These are phyloP conservation scores for Karstenula rhodostoma DNA, from an alignment of 2,329 filamentous ascomycete genomes.

Conservation along the genomic window DNA sequence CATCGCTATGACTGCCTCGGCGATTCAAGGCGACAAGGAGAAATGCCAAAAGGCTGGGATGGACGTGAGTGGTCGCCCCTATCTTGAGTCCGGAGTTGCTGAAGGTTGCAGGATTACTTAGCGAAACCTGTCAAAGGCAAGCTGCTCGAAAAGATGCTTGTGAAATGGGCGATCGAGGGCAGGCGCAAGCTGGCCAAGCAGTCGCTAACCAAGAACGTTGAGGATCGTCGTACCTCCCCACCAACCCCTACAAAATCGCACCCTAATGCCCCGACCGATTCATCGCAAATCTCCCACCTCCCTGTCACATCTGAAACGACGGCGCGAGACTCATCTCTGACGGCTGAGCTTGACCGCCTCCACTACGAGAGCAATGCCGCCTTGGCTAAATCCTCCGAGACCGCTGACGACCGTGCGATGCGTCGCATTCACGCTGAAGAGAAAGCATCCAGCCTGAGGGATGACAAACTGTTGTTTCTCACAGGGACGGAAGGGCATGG, in stretches of 20 bases:
- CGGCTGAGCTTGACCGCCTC: constrained; percentile 47
- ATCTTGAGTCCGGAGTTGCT: constrained; percentile 26
- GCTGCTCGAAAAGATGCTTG: constrained; percentile 68
- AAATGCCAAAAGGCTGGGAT: constrained; percentile 78
- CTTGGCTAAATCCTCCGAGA: constrained; percentile 52
- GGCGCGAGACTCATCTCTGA: constrained; percentile 39
- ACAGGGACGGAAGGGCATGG: constrained; percentile 48
- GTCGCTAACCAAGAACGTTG: constrained; percentile 29
- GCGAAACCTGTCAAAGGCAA: constrained; percentile 70
- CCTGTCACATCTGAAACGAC: constrained; percentile 45
- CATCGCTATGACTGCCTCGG: constrained; percentile 82
- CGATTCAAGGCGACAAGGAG: constrained; percentile 78
- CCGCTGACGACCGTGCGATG: constrained; percentile 56
- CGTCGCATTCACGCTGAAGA: constrained; percentile 62
- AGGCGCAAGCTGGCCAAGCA: constrained; percentile 44
- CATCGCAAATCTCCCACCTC: constrained; percentile 36
- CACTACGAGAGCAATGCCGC: constrained; percentile 48
- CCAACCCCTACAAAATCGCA: constrained; percentile 25
- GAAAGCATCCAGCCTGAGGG: constrained; percentile 61
- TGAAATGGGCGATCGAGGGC: constrained; percentile 69
- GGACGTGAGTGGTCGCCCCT: constrained; percentile 58
- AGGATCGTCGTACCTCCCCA: constrained; percentile 34
- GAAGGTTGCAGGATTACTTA: constrained; percentile 41
- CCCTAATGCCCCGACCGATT: constrained; percentile 36
- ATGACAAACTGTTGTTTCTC: constrained; percentile 63